A percentile compares a stretch with the other conserved stretches of the same genome.
Conservation (phyloP, 768 basidiomycete species). For the Steccherinum ochraceum region DNA sequence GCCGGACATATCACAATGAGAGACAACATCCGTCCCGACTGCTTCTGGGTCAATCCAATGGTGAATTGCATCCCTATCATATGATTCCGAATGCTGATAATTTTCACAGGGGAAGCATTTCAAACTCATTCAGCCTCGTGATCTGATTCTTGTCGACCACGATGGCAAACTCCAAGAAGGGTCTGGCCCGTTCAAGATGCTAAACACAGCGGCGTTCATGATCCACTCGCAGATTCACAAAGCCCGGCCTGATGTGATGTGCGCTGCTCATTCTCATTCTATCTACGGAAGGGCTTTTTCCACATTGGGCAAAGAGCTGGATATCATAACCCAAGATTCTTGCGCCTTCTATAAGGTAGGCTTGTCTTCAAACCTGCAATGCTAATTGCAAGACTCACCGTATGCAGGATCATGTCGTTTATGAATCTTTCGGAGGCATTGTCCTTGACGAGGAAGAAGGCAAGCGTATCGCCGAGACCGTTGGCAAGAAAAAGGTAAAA, state of each 20-base stretch:
- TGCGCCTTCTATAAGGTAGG: constrained; percentile 27
- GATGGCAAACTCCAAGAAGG: constrained; percentile 26
- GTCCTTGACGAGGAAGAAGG: constrained; percentile 28
- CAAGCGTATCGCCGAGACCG: constrained; percentile 21
- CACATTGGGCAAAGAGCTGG: constrained; percentile 25
- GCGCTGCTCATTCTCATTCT: constrained; percentile 29
- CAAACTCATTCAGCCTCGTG: constrained; percentile 35
- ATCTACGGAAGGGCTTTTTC: constrained; percentile 32
- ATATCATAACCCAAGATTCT: constrained; percentile 28
- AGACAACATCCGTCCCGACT: constrained; percentile 33
- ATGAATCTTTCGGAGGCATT: constrained; percentile 28
- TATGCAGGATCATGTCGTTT: constrained; percentile 23
- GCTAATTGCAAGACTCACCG: no score
- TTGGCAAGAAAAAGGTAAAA: constrained; percentile 21
- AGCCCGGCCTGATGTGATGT: constrained; percentile 30
- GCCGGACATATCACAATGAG: constrained; percentile 48
- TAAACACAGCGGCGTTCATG: constrained; percentile 33
- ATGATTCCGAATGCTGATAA: constrained; percentile 22
- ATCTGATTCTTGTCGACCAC: constrained; percentile 42
- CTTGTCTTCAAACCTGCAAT: no score
- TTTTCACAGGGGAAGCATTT: constrained; percentile 36
- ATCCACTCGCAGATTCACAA: constrained; percentile 30
- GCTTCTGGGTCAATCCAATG: constrained; percentile 43
- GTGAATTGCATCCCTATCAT: not conserved
- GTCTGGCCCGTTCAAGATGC: constrained; percentile 25